phyloP scores from a whole-genome alignment of 2,329 filamentous ascomycete genomes.

The Sporothrix inflata region DNA sequence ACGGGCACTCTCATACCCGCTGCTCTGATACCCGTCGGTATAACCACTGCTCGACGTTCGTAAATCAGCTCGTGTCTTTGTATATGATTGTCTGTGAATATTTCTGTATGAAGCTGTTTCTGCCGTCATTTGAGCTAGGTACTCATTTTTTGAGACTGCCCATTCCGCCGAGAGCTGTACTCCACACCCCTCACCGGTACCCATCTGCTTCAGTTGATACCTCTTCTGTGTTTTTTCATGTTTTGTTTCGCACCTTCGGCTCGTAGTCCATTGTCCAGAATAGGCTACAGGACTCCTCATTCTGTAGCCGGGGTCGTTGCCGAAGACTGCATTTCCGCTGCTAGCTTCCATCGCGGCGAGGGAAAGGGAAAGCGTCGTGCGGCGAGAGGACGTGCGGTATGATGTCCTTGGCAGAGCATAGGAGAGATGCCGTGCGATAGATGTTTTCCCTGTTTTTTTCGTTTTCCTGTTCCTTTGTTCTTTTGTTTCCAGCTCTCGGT shows the following conservation, averaged over 20 bases:
- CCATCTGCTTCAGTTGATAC: neutral
- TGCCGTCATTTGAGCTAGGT: neutral
- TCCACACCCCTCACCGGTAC: neutral
- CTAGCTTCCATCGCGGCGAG: conserved; percentile 24
- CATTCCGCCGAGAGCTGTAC: neutral
- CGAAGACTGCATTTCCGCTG: conserved; percentile 18
- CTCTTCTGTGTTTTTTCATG: neutral
- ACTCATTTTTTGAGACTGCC: neutral
- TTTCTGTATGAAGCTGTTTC: too few relatives aligned
- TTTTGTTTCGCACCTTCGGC: conserved; percentile 33
- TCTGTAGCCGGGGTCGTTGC: conserved; percentile 27
- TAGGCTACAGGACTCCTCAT: conserved; percentile 24
- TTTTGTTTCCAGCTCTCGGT: neutral
- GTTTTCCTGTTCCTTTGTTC: neutral
- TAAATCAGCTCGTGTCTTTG: conserved; percentile 22
- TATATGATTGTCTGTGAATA: neutral
- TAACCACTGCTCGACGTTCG: conserved; percentile 40
- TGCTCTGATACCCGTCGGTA: conserved; percentile 41
- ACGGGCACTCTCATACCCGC: conserved; percentile 41
- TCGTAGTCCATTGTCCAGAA: conserved; percentile 29
- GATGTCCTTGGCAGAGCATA: neutral
- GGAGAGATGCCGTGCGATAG: neutral
- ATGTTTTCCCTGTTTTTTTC: neutral
- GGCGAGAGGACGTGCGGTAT: neutral
- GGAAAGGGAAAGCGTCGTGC: neutral